These are phyloP conservation scores for Sambucus nigra DNA, from an alignment of 129 eudicot species.

Conservation along the genomic window DNA sequence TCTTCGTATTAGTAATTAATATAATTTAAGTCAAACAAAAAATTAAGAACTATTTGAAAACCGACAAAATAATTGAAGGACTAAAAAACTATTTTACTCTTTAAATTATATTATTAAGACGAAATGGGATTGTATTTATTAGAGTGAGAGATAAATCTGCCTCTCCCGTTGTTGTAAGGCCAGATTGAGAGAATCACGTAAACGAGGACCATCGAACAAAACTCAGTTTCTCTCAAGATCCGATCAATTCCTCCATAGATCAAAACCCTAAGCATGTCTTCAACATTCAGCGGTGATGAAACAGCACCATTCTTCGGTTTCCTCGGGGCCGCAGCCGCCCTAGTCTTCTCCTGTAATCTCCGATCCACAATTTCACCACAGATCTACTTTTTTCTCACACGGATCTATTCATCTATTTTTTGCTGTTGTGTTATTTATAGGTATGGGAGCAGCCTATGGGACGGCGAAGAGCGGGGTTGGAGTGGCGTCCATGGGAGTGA, in stretches of 20 bases:
- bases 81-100: too few species aligned
- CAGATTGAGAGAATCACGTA: background rate
- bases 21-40: too few species aligned
- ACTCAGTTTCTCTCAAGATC: slow-evolving; percentile 19
- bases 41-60: too few species aligned
- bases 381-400: slow-evolving; percentile 11
- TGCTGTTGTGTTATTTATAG: slow-evolving; percentile 15
- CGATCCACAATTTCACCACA: background rate
- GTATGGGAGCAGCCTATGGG: slow-evolving; percentile 90
- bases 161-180: too few species aligned
- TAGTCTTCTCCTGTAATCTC: slow-evolving; percentile 73
- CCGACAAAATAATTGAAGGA: too few species aligned
- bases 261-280: slow-evolving; percentile 32
- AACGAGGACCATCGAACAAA: slow-evolving; percentile 5
- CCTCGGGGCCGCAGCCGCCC: slow-evolving; percentile 90
- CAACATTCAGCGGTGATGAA: slow-evolving; percentile 82
- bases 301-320: slow-evolving; percentile 91
- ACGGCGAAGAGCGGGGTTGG: slow-evolving; percentile 94
- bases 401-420: background rate
- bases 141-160: too few species aligned
- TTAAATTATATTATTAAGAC: too few species aligned
- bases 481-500: slow-evolving; percentile 90
- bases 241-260: slow-evolving; percentile 25
- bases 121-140: too few species aligned
- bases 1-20: too few species aligned